These are phyloP conservation scores for Yamadazyma atmosphaerica DNA, from an alignment of 1,139 yeast genomes.

Conservation along the genomic window DNA sequence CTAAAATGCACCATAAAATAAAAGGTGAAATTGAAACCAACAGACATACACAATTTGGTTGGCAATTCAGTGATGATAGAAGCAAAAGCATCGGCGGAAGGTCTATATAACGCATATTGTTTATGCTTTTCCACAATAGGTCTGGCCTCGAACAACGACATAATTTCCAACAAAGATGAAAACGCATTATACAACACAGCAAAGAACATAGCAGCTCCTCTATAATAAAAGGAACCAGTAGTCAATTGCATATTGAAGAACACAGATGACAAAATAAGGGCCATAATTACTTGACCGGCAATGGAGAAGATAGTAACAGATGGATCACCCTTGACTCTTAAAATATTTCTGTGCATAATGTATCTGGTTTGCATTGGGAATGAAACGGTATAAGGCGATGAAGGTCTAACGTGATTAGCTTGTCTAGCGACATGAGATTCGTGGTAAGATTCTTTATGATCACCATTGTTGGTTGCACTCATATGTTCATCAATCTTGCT, in stretches of 20 bases:
- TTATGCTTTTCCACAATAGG: slow-evolving; percentile 80
- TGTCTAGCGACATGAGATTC: slow-evolving; percentile 60
- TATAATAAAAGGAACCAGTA: slow-evolving; percentile 54
- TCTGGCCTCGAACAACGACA: slow-evolving; percentile 69
- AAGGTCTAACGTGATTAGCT: slow-evolving; percentile 50
- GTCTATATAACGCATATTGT: slow-evolving; percentile 64
- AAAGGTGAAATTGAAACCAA: slow-evolving; percentile 46
- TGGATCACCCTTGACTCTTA: slow-evolving; percentile 66
- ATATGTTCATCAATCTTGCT: slow-evolving; percentile 41
- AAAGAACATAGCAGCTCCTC: slow-evolving; percentile 76
- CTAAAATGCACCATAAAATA: slow-evolving; percentile 61
- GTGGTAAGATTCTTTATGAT: slow-evolving; percentile 25
- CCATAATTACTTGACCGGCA: slow-evolving; percentile 69
- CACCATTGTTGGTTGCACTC: slow-evolving; percentile 15
- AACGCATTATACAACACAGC: slow-evolving; percentile 78
- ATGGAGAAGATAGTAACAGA: slow-evolving; percentile 61
- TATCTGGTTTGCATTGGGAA: slow-evolving; percentile 65
- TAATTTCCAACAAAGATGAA: slow-evolving; percentile 70
- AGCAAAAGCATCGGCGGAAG: slow-evolving; percentile 67
- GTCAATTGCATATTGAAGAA: slow-evolving; percentile 57
- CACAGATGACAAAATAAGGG: slow-evolving; percentile 70
- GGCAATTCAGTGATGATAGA: slow-evolving; percentile 61
- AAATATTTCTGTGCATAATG: slow-evolving; percentile 59
- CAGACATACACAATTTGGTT: slow-evolving; percentile 45
- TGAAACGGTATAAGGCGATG: slow-evolving; percentile 67